Evolutionary conservation across 148 eudicot species (phyloP).

Genomic region (Rhododendron griersonianum): DNA sequence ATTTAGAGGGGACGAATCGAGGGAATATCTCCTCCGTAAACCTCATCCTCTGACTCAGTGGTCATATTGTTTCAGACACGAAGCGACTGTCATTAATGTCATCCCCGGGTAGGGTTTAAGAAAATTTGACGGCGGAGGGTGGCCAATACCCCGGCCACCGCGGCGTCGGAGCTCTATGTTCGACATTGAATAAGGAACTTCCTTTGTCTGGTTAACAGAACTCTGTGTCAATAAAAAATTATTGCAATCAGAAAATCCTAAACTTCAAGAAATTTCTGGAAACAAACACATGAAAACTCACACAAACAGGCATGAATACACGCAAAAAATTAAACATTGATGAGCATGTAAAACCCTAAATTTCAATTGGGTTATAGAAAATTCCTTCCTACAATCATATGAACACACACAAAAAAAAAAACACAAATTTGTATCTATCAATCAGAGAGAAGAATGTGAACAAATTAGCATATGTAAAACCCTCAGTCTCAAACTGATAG

Average conservation of each 20-base stretch:
- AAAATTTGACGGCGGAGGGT: slow-evolving; percentile 59
- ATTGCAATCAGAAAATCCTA: not conserved
- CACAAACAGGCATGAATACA: not conserved
- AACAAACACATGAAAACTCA: not conserved
- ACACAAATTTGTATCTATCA: too few relatives aligned
- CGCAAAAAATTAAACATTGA: too few relatives aligned
- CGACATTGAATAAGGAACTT: slow-evolving; percentile 39
- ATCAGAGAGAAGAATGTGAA: too few relatives aligned
- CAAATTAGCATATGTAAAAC: too few relatives aligned
- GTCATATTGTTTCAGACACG: slow-evolving; percentile 50
- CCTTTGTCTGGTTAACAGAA: slow-evolving; percentile 34
- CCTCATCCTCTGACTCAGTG: slow-evolving; percentile 18
- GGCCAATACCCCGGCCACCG: slow-evolving; percentile 39
- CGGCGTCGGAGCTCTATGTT: slow-evolving; percentile 32
- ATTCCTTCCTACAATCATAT: too few relatives aligned
- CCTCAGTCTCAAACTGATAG: too few relatives aligned
- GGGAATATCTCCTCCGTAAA: too few relatives aligned
- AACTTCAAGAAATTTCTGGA: too few relatives aligned
- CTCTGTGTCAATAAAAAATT: slow-evolving; percentile 32
- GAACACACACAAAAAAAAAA: too few relatives aligned
- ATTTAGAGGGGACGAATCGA: too few relatives aligned
- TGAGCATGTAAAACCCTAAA: not conserved
- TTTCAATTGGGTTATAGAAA: not conserved
- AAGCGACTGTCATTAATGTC: slow-evolving; percentile 33
- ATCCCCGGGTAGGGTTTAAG: slow-evolving; percentile 41